Conservation (phyloP, 306 rosid species). For the Medicago arabica region DNA sequence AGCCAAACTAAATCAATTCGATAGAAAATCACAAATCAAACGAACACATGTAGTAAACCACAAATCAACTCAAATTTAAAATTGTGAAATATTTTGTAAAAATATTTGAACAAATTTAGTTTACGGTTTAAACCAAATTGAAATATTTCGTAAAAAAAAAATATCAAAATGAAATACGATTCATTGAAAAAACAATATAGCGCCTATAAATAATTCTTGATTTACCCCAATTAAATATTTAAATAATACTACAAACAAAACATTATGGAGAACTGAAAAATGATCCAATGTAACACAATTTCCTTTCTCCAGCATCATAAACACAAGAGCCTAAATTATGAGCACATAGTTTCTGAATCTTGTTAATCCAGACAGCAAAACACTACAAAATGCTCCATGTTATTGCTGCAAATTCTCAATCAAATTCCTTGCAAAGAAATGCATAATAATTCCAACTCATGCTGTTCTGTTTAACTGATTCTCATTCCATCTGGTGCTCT, state of each 20-base stretch:
- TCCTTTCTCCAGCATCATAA: not conserved
- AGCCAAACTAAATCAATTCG: too few relatives aligned
- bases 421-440: not conserved
- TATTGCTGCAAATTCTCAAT: not conserved
- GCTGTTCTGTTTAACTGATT: constrained; percentile 8
- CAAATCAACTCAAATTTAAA: too few relatives aligned
- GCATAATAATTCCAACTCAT: not conserved
- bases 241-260: not conserved
- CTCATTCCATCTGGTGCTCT: constrained; percentile 1
- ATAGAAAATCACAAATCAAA: too few relatives aligned
- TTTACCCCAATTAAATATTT: not conserved
- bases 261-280: constrained; percentile 7
- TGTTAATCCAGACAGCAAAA: not conserved
- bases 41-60: too few relatives aligned
- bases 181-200: not conserved
- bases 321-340: not conserved
- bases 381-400: not conserved
- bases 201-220: not conserved
- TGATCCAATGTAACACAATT: not conserved
- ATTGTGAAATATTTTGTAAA: too few relatives aligned
- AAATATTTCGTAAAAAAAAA: not conserved
- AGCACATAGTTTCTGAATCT: constrained; percentile 18
- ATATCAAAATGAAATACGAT: too few relatives aligned
- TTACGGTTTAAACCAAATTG: too few relatives aligned
- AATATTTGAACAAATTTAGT: too few relatives aligned